A percentile compares a stretch with the other conserved stretches of the same genome.
phyloP scores from a whole-genome alignment of 257 asterid species.

The Plantago elongata region DNA sequence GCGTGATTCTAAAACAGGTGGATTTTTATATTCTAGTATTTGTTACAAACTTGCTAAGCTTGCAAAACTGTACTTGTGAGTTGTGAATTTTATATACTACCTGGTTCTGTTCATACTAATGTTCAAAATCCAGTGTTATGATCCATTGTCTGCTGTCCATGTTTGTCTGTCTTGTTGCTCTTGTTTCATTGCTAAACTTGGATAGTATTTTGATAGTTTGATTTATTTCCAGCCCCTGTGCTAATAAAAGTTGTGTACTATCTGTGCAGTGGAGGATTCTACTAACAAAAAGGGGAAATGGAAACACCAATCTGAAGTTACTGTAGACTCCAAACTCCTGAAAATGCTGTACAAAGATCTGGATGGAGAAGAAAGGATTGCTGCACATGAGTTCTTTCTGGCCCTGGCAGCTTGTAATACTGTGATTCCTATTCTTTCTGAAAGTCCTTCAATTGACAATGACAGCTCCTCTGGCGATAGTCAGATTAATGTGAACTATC shows the following conservation, averaged over 20 bases:
- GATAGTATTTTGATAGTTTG: slow-evolving; percentile 1
- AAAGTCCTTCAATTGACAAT: slow-evolving; percentile 34
- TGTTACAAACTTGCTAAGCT: slow-evolving; percentile 10
- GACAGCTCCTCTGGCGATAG: slow-evolving; percentile 29
- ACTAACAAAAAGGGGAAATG: slow-evolving; percentile 41
- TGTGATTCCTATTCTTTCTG: slow-evolving; percentile 77
- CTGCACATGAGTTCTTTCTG: slow-evolving; percentile 80
- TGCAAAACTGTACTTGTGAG: not conserved
- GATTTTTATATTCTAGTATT: not conserved
- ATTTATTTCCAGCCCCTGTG: not conserved
- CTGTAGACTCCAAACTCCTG: slow-evolving; percentile 64
- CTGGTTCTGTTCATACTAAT: not conserved
- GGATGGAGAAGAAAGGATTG: slow-evolving; percentile 60
- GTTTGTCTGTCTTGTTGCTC: slow-evolving; percentile 2
- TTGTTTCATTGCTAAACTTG: slow-evolving; percentile 3
- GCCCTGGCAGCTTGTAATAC: slow-evolving; percentile 97
- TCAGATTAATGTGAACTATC: slow-evolving; percentile 58
- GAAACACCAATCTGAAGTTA: slow-evolving; percentile 70
- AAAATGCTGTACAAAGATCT: slow-evolving; percentile 61
- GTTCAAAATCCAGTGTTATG: not conserved
- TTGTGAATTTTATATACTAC: no score
- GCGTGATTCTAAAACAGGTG: not conserved
- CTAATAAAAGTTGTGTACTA: not conserved
- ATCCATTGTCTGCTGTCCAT: not conserved
- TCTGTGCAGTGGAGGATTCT: slow-evolving; percentile 43